Evolutionary conservation across 163 green algal genomes (phyloP).

Genomic region (Chlorella variabilis): DNA sequence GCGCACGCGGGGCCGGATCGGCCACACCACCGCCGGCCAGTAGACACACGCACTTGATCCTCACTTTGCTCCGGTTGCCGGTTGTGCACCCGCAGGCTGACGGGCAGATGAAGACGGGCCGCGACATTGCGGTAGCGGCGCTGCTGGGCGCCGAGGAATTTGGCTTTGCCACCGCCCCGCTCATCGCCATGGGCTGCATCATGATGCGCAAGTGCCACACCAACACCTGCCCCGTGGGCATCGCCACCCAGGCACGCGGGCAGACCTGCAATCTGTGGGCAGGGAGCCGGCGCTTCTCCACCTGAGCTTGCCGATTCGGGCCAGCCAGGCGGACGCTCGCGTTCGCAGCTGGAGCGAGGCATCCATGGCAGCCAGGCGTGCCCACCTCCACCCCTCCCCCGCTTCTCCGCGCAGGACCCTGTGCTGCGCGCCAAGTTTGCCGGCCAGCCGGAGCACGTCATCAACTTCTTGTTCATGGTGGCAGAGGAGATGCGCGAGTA

Average conservation of each 20-base stretch:
- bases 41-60: no score
- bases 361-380: no score
- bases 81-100: constrained; percentile 85
- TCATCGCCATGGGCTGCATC: constrained; percentile 94
- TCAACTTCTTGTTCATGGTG: constrained; percentile 98
- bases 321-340: no score
- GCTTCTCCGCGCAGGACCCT: constrained; percentile 79
- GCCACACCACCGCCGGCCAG: no score
- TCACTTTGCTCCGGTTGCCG: no score
- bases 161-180: constrained; percentile 93
- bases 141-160: constrained; percentile 96
- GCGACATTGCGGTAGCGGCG: constrained; percentile 87
- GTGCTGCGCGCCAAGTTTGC: constrained; percentile 94
- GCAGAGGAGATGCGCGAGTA: constrained; percentile 89
- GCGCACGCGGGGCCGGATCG: no score
- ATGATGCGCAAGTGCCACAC: constrained; percentile 99
- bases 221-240: constrained; percentile 94
- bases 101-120: constrained; percentile 94
- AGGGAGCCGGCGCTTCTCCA: no score
- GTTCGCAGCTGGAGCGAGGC: no score
- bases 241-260: constrained; percentile 80
- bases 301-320: no score
- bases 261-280: neutral
- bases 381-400: no score
- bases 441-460: constrained; percentile 91